Conservation (phyloP, 2,329 filamentous ascomycete species). For the Fusarium robinianum region DNA sequence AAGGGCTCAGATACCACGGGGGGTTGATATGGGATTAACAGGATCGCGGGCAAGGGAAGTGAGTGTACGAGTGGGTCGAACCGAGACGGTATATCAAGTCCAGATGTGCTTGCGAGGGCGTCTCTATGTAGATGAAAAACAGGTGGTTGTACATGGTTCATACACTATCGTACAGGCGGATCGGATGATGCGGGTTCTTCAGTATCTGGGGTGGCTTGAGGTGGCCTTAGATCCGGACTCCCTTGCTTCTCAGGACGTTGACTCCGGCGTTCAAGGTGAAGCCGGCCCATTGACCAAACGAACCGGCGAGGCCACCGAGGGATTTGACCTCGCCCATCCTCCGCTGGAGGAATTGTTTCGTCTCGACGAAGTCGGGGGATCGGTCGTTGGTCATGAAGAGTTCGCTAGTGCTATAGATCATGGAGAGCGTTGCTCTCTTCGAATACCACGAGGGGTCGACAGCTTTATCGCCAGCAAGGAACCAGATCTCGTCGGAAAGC, state of each 20-base stretch:
- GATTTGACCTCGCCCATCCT: constrained; percentile 71
- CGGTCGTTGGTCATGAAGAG: constrained; percentile 92
- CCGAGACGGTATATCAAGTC: no score
- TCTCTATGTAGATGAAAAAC: constrained; percentile 21
- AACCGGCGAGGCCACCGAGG: constrained; percentile 64
- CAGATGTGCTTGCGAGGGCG: constrained; percentile 13
- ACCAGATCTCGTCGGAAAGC: constrained; percentile 91
- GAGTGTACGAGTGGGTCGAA: constrained; percentile 1
- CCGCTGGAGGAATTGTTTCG: constrained; percentile 77
- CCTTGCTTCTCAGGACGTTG: constrained; percentile 87
- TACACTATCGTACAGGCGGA: constrained; percentile 35
- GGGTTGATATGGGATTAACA: no score
- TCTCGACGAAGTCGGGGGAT: constrained; percentile 73
- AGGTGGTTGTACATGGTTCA: constrained; percentile 29
- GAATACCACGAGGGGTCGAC: constrained; percentile 90
- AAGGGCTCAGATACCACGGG: no score
- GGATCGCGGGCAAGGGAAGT: no score
- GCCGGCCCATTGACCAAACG: constrained; percentile 75
- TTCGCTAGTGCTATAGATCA: constrained; percentile 73
- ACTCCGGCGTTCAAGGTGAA: constrained; percentile 78
- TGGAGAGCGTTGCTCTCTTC: constrained; percentile 60
- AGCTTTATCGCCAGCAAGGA: constrained; percentile 77
- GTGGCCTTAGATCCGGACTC: constrained; percentile 69
- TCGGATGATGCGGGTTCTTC: no score
- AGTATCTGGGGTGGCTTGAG: neutral